Conservation (phyloP, 495 filamentous ascomycete genomes). For the Hypoxylon cercidicola region DNA sequence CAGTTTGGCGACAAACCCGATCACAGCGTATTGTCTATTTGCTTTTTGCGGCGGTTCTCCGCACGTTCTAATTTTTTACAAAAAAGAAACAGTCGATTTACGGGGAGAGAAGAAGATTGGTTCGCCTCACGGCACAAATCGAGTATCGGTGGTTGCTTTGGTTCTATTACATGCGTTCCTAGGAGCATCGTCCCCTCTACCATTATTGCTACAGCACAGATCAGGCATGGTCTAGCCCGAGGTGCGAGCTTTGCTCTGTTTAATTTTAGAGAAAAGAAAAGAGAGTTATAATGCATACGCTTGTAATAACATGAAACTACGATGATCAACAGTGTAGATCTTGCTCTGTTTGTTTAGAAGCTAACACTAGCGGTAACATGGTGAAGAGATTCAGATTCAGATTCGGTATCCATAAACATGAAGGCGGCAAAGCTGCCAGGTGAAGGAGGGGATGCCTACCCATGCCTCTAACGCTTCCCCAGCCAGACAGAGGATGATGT, state of each 20-base stretch:
- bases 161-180: conserved; percentile 27
- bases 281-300: conserved; percentile 12
- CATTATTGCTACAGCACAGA: conserved; percentile 17
- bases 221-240: conserved; percentile 8
- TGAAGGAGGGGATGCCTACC: conserved; percentile 8
- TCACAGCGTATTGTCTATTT: conserved; percentile 37
- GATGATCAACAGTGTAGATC: conserved; percentile 7
- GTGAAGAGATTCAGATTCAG: neutral
- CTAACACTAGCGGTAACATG: conserved; percentile 18
- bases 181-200: conserved; percentile 4
- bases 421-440: neutral
- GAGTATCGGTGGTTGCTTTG: conserved; percentile 33
- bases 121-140: conserved; percentile 48
- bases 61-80: conserved; percentile 32
- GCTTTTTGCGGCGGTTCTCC: conserved; percentile 26
- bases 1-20: conserved; percentile 40
- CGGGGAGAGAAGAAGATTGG: conserved; percentile 44
- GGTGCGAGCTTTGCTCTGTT: conserved; percentile 1
- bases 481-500: conserved; percentile 13
- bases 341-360: neutral
- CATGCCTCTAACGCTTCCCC: conserved; percentile 2
- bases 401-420: neutral
- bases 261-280: conserved; percentile 19
- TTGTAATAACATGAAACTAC: conserved; percentile 10
- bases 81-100: conserved; percentile 29